These are phyloP conservation scores for Sanghuangporus weigelae DNA, from an alignment of 1,284 basidiomycete species.

Conservation along the genomic window DNA sequence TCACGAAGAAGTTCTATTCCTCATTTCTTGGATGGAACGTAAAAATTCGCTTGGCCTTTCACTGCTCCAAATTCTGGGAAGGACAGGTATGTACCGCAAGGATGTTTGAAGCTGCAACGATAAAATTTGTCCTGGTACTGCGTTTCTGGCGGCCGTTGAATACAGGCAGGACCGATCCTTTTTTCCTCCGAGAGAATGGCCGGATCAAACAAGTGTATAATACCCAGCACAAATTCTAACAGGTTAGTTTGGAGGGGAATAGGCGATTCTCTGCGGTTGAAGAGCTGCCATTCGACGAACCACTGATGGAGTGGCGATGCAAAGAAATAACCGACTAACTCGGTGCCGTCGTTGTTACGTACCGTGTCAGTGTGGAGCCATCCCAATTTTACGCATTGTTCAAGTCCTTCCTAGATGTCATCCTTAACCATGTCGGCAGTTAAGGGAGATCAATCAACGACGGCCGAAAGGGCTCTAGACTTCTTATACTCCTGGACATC, in stretches of 20 bases:
- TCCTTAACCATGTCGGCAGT: background rate
- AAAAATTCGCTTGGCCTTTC: background rate
- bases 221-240: background rate
- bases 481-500: background rate
- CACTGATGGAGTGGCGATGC: background rate
- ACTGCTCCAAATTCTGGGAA: background rate
- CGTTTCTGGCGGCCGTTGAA: background rate
- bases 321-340: background rate
- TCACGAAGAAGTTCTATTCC: background rate
- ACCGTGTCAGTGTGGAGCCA: background rate
- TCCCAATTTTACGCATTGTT: background rate
- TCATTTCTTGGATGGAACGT: background rate
- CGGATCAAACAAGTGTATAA: background rate
- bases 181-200: background rate
- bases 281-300: background rate
- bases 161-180: background rate
- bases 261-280: background rate
- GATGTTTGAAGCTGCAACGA: background rate
- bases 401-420: background rate
- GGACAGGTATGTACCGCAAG: background rate
- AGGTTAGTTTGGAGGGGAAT: background rate
- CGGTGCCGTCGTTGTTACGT: background rate
- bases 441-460: background rate
- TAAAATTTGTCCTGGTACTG: background rate
- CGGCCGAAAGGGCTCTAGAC: background rate